Conservation (phyloP, 345 rosid species). For the Camelina neglecta region DNA sequence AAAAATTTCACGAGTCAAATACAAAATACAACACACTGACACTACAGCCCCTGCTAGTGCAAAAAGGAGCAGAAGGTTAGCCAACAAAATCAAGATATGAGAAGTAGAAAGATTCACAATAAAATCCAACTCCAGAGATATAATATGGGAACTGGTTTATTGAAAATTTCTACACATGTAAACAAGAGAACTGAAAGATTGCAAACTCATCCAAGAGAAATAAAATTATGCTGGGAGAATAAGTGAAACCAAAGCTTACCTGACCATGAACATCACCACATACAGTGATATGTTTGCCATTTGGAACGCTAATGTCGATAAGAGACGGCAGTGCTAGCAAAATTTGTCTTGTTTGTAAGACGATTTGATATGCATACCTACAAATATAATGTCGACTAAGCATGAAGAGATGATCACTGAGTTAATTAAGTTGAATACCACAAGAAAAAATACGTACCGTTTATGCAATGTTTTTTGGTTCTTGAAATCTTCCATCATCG, state of each 20-base stretch:
- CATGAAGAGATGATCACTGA: constrained; percentile 12
- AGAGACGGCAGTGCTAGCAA: constrained; percentile 77
- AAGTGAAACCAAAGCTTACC: constrained; percentile 52
- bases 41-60: neutral
- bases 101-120: constrained; percentile 9
- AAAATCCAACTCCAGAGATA: neutral
- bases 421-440: constrained; percentile 32
- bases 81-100: constrained; percentile 13
- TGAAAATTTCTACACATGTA: neutral
- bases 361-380: constrained; percentile 93
- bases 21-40: constrained; percentile 16
- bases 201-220: neutral
- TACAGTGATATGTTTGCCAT: constrained; percentile 78
- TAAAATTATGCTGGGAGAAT: neutral
- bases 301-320: constrained; percentile 77
- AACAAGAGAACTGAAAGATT: neutral
- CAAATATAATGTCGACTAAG: constrained; percentile 35
- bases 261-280: constrained; percentile 99
- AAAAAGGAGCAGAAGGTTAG: neutral
- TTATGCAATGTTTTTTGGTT: constrained; percentile 87
- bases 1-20: constrained; percentile 30
- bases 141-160: neutral
- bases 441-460: constrained; percentile 51
- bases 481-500: constrained; percentile 95
- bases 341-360: constrained; percentile 84